These are phyloP conservation scores for Diddensiella caesifluorescens DNA, from an alignment of 805 yeast genomes.

Conservation along the genomic window DNA sequence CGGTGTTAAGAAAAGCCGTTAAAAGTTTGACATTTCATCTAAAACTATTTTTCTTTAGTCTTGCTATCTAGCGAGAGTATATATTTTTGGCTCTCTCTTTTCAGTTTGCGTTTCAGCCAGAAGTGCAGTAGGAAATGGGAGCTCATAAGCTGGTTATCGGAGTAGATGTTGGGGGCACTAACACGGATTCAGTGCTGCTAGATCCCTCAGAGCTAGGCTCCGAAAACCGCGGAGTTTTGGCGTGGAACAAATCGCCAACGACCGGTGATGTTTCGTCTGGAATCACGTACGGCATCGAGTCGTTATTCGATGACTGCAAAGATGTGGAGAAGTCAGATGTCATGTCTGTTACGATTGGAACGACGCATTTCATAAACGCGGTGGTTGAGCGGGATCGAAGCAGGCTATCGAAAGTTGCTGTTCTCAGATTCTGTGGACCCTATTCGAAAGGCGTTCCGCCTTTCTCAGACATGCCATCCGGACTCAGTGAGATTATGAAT, in stretches of 20 bases:
- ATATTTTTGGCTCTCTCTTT: no score
- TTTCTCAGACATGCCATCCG: slow-evolving; percentile 42
- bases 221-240: slow-evolving; percentile 31
- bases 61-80: no score
- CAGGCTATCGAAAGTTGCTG: slow-evolving; percentile 42
- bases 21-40: no score
- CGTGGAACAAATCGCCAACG: slow-evolving; percentile 43
- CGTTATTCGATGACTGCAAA: slow-evolving; percentile 27
- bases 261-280: slow-evolving; percentile 43
- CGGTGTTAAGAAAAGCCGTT: no score
- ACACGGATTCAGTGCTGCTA: slow-evolving; percentile 44
- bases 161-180: slow-evolving; percentile 50
- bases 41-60: no score
- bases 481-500: slow-evolving; percentile 10
- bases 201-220: slow-evolving; percentile 32
- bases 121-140: no score
- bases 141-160: slow-evolving; percentile 33
- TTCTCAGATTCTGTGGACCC: slow-evolving; percentile 42
- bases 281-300: slow-evolving; percentile 36
- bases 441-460: slow-evolving; percentile 39
- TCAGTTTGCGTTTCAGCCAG: no score
- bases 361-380: slow-evolving; percentile 51
- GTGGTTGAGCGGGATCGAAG: slow-evolving; percentile 43
- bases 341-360: slow-evolving; percentile 46
- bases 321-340: slow-evolving; percentile 27